A percentile compares a stretch with the other conserved stretches of the same genome.
Evolutionary conservation across 345 rosid species (phyloP).

Genomic region (Salix exigua): DNA sequence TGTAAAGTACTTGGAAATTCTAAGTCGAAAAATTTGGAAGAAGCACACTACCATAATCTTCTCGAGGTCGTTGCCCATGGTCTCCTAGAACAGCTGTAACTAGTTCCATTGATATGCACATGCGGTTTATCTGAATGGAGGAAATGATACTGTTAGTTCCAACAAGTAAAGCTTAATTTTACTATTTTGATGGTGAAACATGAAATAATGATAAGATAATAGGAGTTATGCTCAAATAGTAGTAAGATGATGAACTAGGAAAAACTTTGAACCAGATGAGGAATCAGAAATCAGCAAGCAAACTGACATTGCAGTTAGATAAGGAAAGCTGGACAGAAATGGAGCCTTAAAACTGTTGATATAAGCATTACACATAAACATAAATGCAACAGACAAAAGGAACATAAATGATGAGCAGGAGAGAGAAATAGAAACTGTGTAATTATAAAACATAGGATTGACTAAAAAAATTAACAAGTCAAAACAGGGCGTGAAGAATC

Average conservation of each 20-base stretch:
- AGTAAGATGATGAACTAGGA: background rate
- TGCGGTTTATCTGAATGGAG: slow-evolving; percentile 55
- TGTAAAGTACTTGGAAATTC: background rate
- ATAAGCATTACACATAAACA: slow-evolving; percentile 2
- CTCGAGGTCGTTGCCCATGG: slow-evolving; percentile 90
- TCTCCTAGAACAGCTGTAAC: slow-evolving; percentile 99
- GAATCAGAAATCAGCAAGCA: background rate
- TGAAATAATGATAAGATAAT: background rate
- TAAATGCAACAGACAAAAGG: background rate
- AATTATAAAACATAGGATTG: background rate
- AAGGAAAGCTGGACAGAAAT: background rate
- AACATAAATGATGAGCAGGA: background rate
- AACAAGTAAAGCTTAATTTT: no score
- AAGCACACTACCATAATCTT: slow-evolving; percentile 63
- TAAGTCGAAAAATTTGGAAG: slow-evolving; percentile 1
- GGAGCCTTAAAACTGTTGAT: background rate
- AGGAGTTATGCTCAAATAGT: background rate
- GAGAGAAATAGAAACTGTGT: background rate
- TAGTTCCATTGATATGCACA: slow-evolving; percentile 95
- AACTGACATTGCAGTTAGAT: background rate
- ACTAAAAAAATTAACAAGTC: background rate
- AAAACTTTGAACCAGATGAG: background rate
- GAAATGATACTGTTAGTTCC: background rate
- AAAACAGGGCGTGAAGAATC: background rate
- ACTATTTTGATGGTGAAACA: background rate